Evolutionary conservation across 805 yeast genomes (phyloP), one percentile per base, ranked within the genome.

Genomic region (Candida gorgasii): DNA sequence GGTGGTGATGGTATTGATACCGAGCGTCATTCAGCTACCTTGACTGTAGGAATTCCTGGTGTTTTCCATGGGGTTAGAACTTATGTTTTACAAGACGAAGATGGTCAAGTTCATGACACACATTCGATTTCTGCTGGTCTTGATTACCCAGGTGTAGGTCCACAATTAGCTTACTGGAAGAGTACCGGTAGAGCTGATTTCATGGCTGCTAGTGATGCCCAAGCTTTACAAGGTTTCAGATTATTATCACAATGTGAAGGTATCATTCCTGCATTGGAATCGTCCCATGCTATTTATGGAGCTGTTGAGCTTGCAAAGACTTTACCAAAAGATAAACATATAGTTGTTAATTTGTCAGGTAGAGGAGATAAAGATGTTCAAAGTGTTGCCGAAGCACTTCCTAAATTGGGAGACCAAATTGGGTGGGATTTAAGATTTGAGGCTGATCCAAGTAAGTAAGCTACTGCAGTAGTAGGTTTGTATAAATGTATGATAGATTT

Each of bases 331-430:
- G 96, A 86, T 52, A 77, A 89, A 68, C 81, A 89, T 60, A 72
- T 93, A 45, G 84, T 93, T 47, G 85, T 93, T 59, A 89, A 89
- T 63, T 78, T 93, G 44, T 89, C 97, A 40, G 99, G 99, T 57
- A 87, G 99, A 76, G 99, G 99, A 70, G 99, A 93, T 65, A 93
- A 93, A 73, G 99, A 93, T 65, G 99, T 93, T 29, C 97, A 89
- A 69, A 87, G 90, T 63, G 97, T 93, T 42, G 99, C 99, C 36
- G 97, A 93, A 65, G 80, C 84, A 40, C 76, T 93, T 61, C 99
- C 99, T 36, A 78, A 70, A 50, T 72, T 89, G 43, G 99, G 99
- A 32, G 95, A 93, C 37, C 61, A 82, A 65, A 92, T 93, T 58
- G 93, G 85, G 57, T 93, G 99, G 99, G 97, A 92, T 63, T 75